Conservation (phyloP, 805 yeast species). For the Sugiyamaella chiloensis region DNA sequence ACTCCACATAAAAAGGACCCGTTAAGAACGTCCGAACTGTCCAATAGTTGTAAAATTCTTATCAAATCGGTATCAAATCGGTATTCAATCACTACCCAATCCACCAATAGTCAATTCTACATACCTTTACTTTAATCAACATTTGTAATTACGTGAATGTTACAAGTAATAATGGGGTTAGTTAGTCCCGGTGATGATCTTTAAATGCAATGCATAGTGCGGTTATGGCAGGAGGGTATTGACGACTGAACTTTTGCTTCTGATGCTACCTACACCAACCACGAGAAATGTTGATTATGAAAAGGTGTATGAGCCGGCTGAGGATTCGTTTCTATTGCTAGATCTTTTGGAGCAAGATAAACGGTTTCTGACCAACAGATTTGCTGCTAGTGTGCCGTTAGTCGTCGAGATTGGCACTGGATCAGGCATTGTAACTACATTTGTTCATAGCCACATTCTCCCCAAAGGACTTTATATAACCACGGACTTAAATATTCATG, state of each 20-base stretch:
- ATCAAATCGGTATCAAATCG: too few relatives aligned
- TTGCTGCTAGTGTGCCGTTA: slow-evolving; percentile 26
- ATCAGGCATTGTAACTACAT: slow-evolving; percentile 83
- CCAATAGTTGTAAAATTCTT: too few relatives aligned
- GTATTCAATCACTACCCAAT: too few relatives aligned
- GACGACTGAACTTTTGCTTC: neutral
- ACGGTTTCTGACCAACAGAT: slow-evolving; percentile 30
- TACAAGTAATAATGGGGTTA: neutral
- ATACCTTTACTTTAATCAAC: slow-evolving; percentile 65
- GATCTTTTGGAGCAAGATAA: slow-evolving; percentile 72
- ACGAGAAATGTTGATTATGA: slow-evolving; percentile 54
- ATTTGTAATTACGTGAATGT: slow-evolving; percentile 33
- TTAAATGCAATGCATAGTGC: too few relatives aligned
- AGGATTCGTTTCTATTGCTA: slow-evolving; percentile 80
- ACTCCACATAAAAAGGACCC: too few relatives aligned
- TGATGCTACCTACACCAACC: slow-evolving; percentile 79
- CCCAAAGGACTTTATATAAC: slow-evolving; percentile 51
- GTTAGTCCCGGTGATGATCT: too few relatives aligned
- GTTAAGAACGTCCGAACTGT: too few relatives aligned
- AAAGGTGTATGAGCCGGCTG: slow-evolving; percentile 92
- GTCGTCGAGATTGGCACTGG: slow-evolving; percentile 89
- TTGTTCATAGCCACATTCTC: slow-evolving; percentile 59
- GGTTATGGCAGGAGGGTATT: too few relatives aligned
- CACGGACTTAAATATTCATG: slow-evolving; percentile 78
- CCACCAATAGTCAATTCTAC: slow-evolving; percentile 25